Evolutionary conservation across 2,329 filamentous ascomycete species (phyloP).

Genomic region (Xylariaceae sp.): DNA sequence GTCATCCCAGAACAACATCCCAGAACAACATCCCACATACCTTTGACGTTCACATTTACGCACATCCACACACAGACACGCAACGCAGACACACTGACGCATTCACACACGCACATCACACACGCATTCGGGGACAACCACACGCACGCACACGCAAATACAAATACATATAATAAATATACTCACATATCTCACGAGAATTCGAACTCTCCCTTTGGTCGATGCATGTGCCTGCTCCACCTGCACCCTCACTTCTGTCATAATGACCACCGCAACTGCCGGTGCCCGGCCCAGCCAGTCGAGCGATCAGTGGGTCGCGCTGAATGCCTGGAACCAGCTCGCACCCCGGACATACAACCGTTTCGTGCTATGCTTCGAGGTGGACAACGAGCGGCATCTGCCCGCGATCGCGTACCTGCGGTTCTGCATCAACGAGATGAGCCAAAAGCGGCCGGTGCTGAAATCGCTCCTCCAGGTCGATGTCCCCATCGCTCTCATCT

Average conservation of each 20-base stretch:
- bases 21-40: background rate
- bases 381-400: background rate
- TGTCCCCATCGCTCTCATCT: conserved; percentile 2
- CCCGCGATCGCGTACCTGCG: background rate
- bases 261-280: background rate
- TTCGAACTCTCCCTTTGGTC: background rate
- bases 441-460: conserved; percentile 1
- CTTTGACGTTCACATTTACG: too few relatives aligned
- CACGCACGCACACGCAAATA: background rate
- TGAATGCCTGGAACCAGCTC: conserved; percentile 8
- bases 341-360: conserved; percentile 11
- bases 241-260: background rate
- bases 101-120: too few relatives aligned
- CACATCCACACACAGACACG: too few relatives aligned
- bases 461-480: conserved; percentile 6
- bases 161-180: background rate
- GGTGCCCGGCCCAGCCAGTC: background rate
- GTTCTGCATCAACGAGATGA: background rate
- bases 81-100: too few relatives aligned
- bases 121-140: background rate
- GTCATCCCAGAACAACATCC: background rate
- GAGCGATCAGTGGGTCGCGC: background rate
- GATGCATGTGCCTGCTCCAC: background rate
- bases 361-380: conserved; percentile 6
- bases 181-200: background rate